A percentile compares a stretch with the other conserved stretches of the same genome.
Evolutionary conservation across 352 stramenopile genomes (phyloP).

Genomic region (Phytophthora kernoviae): DNA sequence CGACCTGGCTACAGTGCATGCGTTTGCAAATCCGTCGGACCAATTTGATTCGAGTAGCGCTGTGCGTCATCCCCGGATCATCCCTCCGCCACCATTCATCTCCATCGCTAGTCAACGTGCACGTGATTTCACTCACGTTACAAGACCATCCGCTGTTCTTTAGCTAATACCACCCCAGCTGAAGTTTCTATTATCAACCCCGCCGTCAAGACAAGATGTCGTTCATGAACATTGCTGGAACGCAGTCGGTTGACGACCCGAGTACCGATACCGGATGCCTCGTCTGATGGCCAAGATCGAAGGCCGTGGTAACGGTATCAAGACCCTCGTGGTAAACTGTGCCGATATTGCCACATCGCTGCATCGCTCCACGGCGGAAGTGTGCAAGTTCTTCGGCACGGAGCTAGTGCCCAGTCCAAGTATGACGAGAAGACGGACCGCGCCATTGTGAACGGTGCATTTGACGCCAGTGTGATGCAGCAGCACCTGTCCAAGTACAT

Average conservation of each 20-base stretch:
- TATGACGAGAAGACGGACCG: constrained; percentile 96
- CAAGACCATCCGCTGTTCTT: constrained; percentile 37
- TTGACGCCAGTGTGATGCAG: constrained; percentile 94
- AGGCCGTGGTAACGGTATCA: constrained; percentile 99
- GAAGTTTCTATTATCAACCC: neutral
- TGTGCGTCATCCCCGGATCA: constrained; percentile 45
- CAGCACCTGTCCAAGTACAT: constrained; percentile 98
- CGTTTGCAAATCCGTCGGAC: constrained; percentile 84
- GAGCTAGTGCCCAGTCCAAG: constrained; percentile 99
- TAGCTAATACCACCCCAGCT: constrained; percentile 35
- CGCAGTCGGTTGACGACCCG: constrained; percentile 91
- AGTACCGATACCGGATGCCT: constrained; percentile 99
- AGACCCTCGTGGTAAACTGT: constrained; percentile 99
- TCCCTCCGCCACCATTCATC: constrained; percentile 43
- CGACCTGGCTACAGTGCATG: constrained; percentile 76
- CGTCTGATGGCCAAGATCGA: constrained; percentile 97
- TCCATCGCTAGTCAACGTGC: constrained; percentile 10
- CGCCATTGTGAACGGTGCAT: constrained; percentile 97
- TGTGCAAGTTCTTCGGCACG: constrained; percentile 99
- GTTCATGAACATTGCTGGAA: constrained; percentile 91
- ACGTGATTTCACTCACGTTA: constrained; percentile 48
- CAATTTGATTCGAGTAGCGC: constrained; percentile 74
- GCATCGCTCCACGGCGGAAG: constrained; percentile 94
- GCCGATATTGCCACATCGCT: constrained; percentile 93
- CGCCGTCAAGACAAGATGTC: constrained; percentile 59